phyloP scores from a whole-genome alignment of 495 filamentous ascomycete species.

The Penicillium arizonense region DNA sequence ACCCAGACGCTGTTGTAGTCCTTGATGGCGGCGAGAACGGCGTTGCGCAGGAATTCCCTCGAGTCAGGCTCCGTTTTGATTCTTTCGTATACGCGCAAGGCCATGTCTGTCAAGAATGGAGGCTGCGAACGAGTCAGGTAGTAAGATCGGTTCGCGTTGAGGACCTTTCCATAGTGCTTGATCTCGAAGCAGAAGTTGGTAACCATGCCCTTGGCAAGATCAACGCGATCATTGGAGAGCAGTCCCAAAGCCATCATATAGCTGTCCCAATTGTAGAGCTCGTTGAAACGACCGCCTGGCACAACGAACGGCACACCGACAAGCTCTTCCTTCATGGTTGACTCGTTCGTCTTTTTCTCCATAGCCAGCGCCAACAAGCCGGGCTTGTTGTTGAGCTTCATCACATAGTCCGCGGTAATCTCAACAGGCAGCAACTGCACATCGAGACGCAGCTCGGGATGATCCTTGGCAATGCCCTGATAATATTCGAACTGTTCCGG shows the following conservation, averaged over 20 bases:
- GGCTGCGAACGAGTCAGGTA: conserved; percentile 92
- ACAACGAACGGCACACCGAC: conserved; percentile 92
- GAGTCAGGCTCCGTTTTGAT: conserved; percentile 79
- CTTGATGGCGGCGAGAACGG: conserved; percentile 90
- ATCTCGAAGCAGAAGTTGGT: conserved; percentile 96
- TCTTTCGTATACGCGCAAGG: conserved; percentile 80
- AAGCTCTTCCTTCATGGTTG: conserved; percentile 63
- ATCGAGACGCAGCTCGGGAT: conserved; percentile 81
- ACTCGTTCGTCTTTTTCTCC: conserved; percentile 65
- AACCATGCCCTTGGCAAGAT: conserved; percentile 91
- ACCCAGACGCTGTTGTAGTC: conserved; percentile 95
- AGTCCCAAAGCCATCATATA: conserved; percentile 94
- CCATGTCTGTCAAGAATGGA: conserved; percentile 97
- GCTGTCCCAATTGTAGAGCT: conserved; percentile 96
- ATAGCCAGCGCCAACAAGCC: conserved; percentile 88
- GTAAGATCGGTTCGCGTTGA: conserved; percentile 95
- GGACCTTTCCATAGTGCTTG: conserved; percentile 95
- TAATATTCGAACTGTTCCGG: conserved; percentile 92
- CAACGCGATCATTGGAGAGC: conserved; percentile 72
- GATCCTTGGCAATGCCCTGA: conserved; percentile 64
- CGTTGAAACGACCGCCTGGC: conserved; percentile 94
- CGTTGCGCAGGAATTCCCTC: conserved; percentile 70
- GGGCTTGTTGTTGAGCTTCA: conserved; percentile 75
- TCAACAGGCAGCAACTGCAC: conserved; percentile 69
- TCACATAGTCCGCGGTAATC: conserved; percentile 74